Evolutionary conservation across 106 monocot genomes (phyloP).

Genomic region (Dendrobium huoshanense): DNA sequence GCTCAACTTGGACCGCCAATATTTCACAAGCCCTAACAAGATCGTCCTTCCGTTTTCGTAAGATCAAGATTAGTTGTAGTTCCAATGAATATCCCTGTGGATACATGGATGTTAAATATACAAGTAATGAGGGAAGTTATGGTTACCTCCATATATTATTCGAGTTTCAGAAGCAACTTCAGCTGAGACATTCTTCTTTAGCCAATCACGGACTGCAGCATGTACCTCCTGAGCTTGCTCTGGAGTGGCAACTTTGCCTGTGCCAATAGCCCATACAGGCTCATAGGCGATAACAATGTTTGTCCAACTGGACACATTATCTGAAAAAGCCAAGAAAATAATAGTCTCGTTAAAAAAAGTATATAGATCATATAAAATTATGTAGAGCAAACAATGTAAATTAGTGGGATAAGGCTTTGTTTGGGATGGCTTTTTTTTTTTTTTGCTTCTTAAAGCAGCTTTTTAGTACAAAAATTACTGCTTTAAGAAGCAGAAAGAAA

Average conservation of each 20-base stretch:
- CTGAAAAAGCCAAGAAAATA: slow-evolving; percentile 15
- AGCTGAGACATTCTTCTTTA: slow-evolving; percentile 79
- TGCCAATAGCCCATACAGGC: slow-evolving; percentile 99
- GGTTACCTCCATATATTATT: slow-evolving; percentile 93
- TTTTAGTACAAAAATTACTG: too few species aligned
- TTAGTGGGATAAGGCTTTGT: not conserved
- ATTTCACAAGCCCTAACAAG: too few species aligned
- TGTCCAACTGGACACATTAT: slow-evolving; percentile 70
- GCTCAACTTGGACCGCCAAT: too few species aligned
- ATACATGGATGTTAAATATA: not conserved
- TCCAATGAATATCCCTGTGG: not conserved
- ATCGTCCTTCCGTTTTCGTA: too few species aligned
- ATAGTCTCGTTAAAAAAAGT: not conserved
- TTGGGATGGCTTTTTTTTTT: too few species aligned
- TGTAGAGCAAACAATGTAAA: not conserved
- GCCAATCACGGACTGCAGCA: slow-evolving; percentile 84
- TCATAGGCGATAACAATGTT: slow-evolving; percentile 95
- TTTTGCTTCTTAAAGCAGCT: too few species aligned
- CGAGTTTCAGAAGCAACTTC: slow-evolving; percentile 79
- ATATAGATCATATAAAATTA: not conserved
- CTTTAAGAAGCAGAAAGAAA: too few species aligned
- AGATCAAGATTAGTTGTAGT: not conserved
- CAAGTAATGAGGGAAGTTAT: not conserved
- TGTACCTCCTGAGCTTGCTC: slow-evolving; percentile 98
- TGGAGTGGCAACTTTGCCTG: slow-evolving; percentile 92